Evolutionary conservation across 2,329 filamentous ascomycete genomes (phyloP).

Genomic region (Aspergillus versicolor): DNA sequence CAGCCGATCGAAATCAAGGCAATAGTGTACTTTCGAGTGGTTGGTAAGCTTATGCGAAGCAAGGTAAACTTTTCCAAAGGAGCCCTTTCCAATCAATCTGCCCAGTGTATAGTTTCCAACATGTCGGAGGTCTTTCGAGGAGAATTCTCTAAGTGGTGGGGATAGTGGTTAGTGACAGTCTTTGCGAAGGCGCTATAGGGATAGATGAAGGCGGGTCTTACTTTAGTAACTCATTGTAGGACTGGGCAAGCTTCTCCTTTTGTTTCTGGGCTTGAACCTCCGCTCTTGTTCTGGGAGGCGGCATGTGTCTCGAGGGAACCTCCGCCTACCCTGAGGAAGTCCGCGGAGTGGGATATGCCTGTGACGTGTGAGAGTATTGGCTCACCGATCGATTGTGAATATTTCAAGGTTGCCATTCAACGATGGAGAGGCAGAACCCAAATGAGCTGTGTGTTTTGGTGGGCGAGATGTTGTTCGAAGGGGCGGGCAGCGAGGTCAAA

Average conservation of each 20-base stretch:
- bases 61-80: slow-evolving; percentile 97
- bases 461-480: slow-evolving; percentile 1
- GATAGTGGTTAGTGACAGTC: neutral
- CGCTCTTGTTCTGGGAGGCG: slow-evolving; percentile 43
- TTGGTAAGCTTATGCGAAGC: slow-evolving; percentile 96
- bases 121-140: slow-evolving; percentile 81
- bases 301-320: slow-evolving; percentile 42
- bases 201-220: slow-evolving; percentile 50
- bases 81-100: slow-evolving; percentile 91
- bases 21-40: slow-evolving; percentile 75
- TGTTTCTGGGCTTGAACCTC: slow-evolving; percentile 60
- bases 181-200: neutral
- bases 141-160: slow-evolving; percentile 71
- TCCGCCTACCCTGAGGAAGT: slow-evolving; percentile 24
- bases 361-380: slow-evolving; percentile 14
- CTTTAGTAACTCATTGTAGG: slow-evolving; percentile 95
- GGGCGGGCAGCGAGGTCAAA: neutral
- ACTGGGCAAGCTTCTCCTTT: slow-evolving; percentile 80
- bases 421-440: neutral
- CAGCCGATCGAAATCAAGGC: neutral
- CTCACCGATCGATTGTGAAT: slow-evolving; percentile 8
- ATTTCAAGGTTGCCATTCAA: slow-evolving; percentile 24
- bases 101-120: slow-evolving; percentile 96
- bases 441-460: neutral
- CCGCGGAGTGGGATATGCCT: slow-evolving; percentile 23